These are phyloP conservation scores for Trichoderma harzianum DNA, from an alignment of 2,329 filamentous ascomycete genomes.

Conservation along the genomic window DNA sequence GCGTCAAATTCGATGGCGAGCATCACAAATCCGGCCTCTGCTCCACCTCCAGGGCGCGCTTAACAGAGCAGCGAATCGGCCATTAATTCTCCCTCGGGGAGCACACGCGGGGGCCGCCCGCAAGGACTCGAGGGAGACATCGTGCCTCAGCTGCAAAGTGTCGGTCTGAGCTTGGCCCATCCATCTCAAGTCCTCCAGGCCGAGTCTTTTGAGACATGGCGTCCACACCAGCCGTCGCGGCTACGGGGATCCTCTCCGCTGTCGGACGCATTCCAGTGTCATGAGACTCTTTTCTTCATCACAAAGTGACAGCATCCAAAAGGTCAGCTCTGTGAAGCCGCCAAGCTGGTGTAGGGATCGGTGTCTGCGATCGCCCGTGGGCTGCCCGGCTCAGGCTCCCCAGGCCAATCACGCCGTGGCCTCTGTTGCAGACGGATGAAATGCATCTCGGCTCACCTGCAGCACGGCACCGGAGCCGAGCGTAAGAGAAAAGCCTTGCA, in stretches of 20 bases:
- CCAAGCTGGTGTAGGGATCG: neutral
- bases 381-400: neutral
- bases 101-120: slow-evolving; percentile 2
- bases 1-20: neutral
- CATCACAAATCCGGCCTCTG: neutral
- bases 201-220: neutral
- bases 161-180: neutral
- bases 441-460: slow-evolving; percentile 17
- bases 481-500: neutral
- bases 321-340: neutral
- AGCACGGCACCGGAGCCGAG: slow-evolving; percentile 13
- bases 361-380: neutral
- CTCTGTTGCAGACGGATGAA: slow-evolving; percentile 8
- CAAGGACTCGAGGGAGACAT: neutral
- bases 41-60: slow-evolving; percentile 8
- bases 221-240: neutral
- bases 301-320: neutral
- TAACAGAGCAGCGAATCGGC: slow-evolving; percentile 5
- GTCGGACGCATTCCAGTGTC: slow-evolving; percentile 17
- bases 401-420: slow-evolving; percentile 2
- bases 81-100: neutral
- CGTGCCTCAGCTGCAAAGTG: neutral
- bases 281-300: neutral
- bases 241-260: slow-evolving; percentile 6
- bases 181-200: neutral